Evolutionary conservation across 192 early-diverging fungal genomes (phyloP).

Genomic region (Coemansia sp.): DNA sequence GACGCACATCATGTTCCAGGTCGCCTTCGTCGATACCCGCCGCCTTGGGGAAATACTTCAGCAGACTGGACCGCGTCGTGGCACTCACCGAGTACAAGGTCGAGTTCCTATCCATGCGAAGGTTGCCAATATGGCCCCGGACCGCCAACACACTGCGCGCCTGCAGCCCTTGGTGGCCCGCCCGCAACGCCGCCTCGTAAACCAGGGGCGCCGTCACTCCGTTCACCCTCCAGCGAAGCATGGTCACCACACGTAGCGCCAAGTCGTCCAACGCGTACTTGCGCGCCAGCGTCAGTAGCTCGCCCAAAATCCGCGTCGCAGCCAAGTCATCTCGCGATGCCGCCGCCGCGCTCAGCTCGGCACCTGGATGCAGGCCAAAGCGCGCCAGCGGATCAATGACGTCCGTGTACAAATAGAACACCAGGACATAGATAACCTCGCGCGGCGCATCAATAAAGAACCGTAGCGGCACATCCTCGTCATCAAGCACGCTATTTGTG

Average conservation of each 20-base stretch:
- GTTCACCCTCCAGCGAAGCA: constrained; percentile 59
- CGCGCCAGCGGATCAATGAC: constrained; percentile 62
- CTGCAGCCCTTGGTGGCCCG: constrained; percentile 63
- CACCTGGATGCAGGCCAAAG: constrained; percentile 51
- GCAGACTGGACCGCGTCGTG: constrained; percentile 22
- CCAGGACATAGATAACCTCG: constrained; percentile 54
- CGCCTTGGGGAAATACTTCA: constrained; percentile 35
- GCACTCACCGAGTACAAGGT: constrained; percentile 31
- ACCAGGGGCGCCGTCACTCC: constrained; percentile 60
- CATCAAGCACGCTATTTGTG: not conserved
- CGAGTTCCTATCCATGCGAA: constrained; percentile 28
- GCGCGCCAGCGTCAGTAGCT: constrained; percentile 57
- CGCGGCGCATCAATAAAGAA: constrained; percentile 36
- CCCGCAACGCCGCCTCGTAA: constrained; percentile 59
- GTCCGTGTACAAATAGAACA: constrained; percentile 65
- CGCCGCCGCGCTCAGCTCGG: constrained; percentile 5
- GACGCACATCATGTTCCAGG: constrained; percentile 10
- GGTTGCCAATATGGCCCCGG: constrained; percentile 15
- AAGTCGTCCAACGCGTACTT: constrained; percentile 57
- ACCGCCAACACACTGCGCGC: constrained; percentile 36
- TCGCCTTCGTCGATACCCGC: constrained; percentile 1
- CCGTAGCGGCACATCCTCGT: constrained; percentile 36
- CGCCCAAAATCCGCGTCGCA: constrained; percentile 50
- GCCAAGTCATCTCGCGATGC: constrained; percentile 22
- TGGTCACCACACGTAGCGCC: constrained; percentile 50